Conservation (phyloP, 192 early-diverging fungal genomes). For the Kickxella alabastrina region DNA sequence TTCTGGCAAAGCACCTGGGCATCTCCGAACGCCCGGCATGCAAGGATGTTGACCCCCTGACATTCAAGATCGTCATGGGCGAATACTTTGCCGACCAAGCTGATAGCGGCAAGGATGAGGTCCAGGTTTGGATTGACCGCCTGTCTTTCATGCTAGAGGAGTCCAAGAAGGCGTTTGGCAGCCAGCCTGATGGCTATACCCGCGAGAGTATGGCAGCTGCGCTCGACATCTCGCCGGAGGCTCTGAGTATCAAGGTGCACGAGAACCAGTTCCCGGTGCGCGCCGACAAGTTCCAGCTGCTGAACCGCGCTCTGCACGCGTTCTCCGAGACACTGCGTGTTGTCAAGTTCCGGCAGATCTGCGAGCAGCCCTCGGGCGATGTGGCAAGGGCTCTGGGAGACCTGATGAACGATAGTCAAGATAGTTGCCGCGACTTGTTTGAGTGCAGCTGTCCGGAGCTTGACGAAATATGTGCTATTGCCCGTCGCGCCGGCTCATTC, state of each 20-base stretch:
- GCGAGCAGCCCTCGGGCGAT: slow-evolving; percentile 48
- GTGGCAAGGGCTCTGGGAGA: slow-evolving; percentile 59
- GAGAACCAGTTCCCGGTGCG: slow-evolving; percentile 57
- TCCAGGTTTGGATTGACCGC: slow-evolving; percentile 32
- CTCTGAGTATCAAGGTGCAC: slow-evolving; percentile 42
- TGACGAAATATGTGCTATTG: slow-evolving; percentile 68
- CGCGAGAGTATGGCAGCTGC: slow-evolving; percentile 37
- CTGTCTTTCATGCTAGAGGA: slow-evolving; percentile 22
- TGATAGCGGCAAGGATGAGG: background rate
- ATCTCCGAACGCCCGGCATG: slow-evolving; percentile 38
- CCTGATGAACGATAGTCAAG: slow-evolving; percentile 88
- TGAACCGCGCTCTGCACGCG: slow-evolving; percentile 80
- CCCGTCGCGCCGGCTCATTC: slow-evolving; percentile 62
- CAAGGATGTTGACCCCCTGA: slow-evolving; percentile 59
- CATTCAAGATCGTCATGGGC: slow-evolving; percentile 47
- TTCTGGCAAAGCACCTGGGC: slow-evolving; percentile 57
- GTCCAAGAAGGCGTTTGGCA: slow-evolving; percentile 11
- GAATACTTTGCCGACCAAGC: slow-evolving; percentile 21
- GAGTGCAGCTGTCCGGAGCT: slow-evolving; percentile 82
- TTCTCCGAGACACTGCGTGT: slow-evolving; percentile 75
- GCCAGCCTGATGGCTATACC: slow-evolving; percentile 27
- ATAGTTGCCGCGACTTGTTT: slow-evolving; percentile 73
- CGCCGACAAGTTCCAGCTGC: slow-evolving; percentile 66
- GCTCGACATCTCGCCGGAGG: slow-evolving; percentile 36
- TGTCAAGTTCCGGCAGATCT: slow-evolving; percentile 43